Percentiles rank a stretch among this genome's conserved stretches.
Conservation (phyloP, 352 stramenopile genomes). For the Phytophthora crassamura region DNA sequence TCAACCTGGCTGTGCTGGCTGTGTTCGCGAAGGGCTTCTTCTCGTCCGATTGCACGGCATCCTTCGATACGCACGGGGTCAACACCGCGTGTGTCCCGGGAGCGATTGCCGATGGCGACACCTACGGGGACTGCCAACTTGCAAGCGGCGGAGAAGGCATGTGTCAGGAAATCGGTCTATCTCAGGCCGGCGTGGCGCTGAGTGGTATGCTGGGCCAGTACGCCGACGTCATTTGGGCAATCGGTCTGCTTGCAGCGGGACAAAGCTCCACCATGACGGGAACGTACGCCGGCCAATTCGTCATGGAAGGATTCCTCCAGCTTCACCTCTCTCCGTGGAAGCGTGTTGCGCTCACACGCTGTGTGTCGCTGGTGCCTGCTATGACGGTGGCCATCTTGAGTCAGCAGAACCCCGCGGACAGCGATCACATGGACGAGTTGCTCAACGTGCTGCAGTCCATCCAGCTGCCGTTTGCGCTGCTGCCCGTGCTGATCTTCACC, state of each 20-base stretch:
- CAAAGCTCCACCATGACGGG: conserved; percentile 97
- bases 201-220: conserved; percentile 84
- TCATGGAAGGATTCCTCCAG: conserved; percentile 98
- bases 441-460: conserved; percentile 94
- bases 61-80: conserved; percentile 53
- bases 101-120: conserved; percentile 49
- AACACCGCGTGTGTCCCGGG: conserved; percentile 81
- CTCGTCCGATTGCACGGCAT: conserved; percentile 67
- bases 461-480: conserved; percentile 91
- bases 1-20: conserved; percentile 93
- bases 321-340: conserved; percentile 89
- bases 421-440: conserved; percentile 89
- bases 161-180: conserved; percentile 91
- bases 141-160: conserved; percentile 62
- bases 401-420: conserved; percentile 78
- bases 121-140: conserved; percentile 63
- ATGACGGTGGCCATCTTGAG: conserved; percentile 89
- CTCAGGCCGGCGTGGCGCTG: conserved; percentile 82
- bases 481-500: conserved; percentile 91
- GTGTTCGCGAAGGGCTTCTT: conserved; percentile 96
- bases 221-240: conserved; percentile 92
- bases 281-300: conserved; percentile 97
- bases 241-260: conserved; percentile 94
- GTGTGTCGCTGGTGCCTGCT: conserved; percentile 92
- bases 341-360: conserved; percentile 84